Evolutionary conservation across 2,329 filamentous ascomycete species (phyloP).

Genomic region (Diaporthe velutina): DNA sequence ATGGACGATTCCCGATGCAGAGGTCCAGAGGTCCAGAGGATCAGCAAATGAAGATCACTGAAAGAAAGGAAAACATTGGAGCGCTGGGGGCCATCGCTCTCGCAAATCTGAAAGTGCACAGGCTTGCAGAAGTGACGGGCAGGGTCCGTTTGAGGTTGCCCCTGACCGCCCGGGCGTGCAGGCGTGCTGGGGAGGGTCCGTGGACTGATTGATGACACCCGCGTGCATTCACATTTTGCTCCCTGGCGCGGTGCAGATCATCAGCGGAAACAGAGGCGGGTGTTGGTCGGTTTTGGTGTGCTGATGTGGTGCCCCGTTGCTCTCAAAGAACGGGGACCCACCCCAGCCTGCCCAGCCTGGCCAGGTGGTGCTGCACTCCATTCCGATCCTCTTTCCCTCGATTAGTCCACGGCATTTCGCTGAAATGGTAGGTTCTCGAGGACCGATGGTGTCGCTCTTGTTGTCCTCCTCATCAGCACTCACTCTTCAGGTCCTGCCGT

Average conservation of each 20-base stretch:
- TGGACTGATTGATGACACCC: constrained; percentile 22
- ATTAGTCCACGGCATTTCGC: constrained; percentile 3
- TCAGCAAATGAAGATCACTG: constrained; percentile 16
- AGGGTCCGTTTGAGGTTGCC: constrained; percentile 17
- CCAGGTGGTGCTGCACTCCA: constrained; percentile 1
- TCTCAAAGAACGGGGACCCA: neutral
- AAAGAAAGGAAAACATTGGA: neutral
- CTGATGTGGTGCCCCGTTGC: constrained; percentile 1
- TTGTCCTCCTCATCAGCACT: neutral
- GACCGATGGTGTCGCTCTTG: neutral
- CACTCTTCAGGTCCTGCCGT: constrained; percentile 1
- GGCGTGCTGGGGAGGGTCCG: constrained; percentile 17
- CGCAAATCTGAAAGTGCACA: constrained; percentile 26
- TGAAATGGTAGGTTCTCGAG: neutral
- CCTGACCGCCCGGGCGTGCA: constrained; percentile 20
- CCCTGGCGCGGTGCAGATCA: constrained; percentile 11
- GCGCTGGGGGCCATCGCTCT: constrained; percentile 19
- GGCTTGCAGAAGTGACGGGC: neutral
- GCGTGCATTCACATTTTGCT: constrained; percentile 26
- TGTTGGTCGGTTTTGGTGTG: constrained; percentile 2
- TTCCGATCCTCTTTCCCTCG: neutral
- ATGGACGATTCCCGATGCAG: constrained; percentile 15
- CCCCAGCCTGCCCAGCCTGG: neutral
- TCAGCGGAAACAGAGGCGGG: constrained; percentile 17
- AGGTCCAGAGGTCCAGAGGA: constrained; percentile 8